Base-by-base conservation (phyloP, 495 filamentous ascomycete genomes). In the Tuber umbilicatum region DNA sequence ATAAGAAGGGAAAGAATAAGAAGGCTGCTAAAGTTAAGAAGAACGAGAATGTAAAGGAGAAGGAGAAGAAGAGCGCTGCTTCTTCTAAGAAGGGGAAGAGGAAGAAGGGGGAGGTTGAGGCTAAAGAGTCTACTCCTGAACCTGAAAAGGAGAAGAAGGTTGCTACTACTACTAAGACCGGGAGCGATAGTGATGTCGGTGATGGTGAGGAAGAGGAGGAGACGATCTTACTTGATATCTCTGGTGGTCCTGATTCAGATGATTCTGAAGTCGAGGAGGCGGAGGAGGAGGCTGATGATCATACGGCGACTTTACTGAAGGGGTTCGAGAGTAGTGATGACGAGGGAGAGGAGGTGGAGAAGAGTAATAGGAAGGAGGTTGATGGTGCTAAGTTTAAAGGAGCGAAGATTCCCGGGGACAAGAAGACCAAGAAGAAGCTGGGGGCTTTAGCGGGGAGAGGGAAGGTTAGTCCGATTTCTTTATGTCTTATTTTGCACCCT, bases 311-410 rank as follows among this genome's bases (percentile, higher is more conserved):
- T 70, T 89, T 89, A 75, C 89, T 90, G 80, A 90, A 86, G 79
- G 91, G 91, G 31, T 93, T 97, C 81, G 93, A 97, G 83, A 93
- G 91, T 84, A 92, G 90, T 75, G 88, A 89, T 68, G 91, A 86
- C 2, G 83, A 85, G n/a, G 83, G 83, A 17, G 88, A 88, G 68
- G 87, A 83, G 14, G 87, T 87, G 68, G 85, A 87, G 76, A 87
- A 85, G 74, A 86, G 88, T 89, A 73, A 79, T 87, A 14, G 14
- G 27, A 64, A 64, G 55, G 55, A 35, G 12, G 12, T 64, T 19
- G 55, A 64, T 76, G 86, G 88, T 45, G 85, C 89, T 68, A 84
- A 88, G 37, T 85, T 94, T 55, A 90, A 90, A 41, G 86, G 90
- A 71, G 88, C 88, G 72, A 89, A 91, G 83, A 87, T 90, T 77